These are phyloP conservation scores for Lasiodiplodia gonubiensis DNA, from an alignment of 2,329 filamentous ascomycete species.

Conservation along the genomic window DNA sequence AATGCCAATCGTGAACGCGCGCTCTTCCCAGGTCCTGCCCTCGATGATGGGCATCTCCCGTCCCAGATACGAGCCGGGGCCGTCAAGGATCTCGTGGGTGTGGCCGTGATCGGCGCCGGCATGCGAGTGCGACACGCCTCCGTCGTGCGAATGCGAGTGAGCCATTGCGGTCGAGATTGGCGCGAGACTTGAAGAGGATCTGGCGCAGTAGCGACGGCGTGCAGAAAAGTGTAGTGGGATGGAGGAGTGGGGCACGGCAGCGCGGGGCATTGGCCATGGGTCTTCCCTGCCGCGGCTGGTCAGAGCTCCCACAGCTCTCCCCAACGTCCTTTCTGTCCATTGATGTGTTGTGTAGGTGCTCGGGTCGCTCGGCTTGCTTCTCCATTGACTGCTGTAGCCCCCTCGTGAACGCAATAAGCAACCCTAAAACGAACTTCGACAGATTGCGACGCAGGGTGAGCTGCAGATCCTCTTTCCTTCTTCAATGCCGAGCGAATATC, in stretches of 20 bases:
- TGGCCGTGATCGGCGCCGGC: constrained; percentile 78
- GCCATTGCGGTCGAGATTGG: constrained; percentile 13
- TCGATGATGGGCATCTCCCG: constrained; percentile 94
- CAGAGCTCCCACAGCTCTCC: constrained; percentile 12
- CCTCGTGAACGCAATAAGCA: too few species aligned
- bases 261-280: constrained; percentile 14
- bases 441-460: constrained; percentile 2
- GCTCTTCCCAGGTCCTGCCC: constrained; percentile 82
- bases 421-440: neutral
- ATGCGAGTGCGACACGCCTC: constrained; percentile 52
- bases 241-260: constrained; percentile 9
- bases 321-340: neutral
- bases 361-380: too few species aligned
- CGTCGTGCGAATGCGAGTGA: constrained; percentile 59
- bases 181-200: neutral
- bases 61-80: constrained; percentile 85
- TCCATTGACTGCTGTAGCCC: neutral
- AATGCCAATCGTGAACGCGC: constrained; percentile 96
- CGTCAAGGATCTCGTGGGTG: constrained; percentile 92
- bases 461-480: constrained; percentile 1
- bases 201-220: neutral
- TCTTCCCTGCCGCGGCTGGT: constrained; percentile 4
- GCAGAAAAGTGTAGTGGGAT: neutral
- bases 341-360: neutral
- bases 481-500: constrained; percentile 2